Evolutionary conservation across 192 early-diverging fungal species (phyloP).

Genomic region (Rhizophagus prolifer): DNA sequence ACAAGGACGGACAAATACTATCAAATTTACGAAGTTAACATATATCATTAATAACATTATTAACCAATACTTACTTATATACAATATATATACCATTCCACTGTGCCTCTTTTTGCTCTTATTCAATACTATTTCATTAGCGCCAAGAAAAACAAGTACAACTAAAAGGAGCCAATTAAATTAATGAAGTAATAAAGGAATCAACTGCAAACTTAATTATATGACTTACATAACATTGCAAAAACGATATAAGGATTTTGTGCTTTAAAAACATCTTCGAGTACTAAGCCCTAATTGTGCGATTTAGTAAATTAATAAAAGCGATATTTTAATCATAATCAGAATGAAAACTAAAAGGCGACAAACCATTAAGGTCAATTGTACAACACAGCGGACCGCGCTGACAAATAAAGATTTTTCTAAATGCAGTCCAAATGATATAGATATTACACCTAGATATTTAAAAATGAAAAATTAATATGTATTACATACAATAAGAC

Average conservation of each 20-base stretch:
- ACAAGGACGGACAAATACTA: slow-evolving; percentile 53
- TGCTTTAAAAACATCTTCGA: slow-evolving; percentile 67
- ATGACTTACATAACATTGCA: slow-evolving; percentile 53
- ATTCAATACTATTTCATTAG: slow-evolving; percentile 71
- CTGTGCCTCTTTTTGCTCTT: slow-evolving; percentile 66
- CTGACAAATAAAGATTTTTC: slow-evolving; percentile 66
- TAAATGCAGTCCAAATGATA: slow-evolving; percentile 65
- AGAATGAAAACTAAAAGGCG: background rate
- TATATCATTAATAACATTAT: background rate
- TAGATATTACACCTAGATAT: slow-evolving; percentile 49
- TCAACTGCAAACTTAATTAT: background rate
- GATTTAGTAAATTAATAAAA: background rate
- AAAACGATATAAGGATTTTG: slow-evolving; percentile 61
- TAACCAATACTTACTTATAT: slow-evolving; percentile 25
- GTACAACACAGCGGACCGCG: slow-evolving; percentile 70
- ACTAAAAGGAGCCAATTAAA: slow-evolving; percentile 34
- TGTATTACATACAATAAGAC: background rate
- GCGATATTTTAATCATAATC: background rate
- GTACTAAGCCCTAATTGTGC: slow-evolving; percentile 51
- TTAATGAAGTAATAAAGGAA: background rate
- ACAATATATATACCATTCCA: slow-evolving; percentile 63
- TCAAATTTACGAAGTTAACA: slow-evolving; percentile 13
- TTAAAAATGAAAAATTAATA: background rate
- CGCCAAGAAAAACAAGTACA: slow-evolving; percentile 58
- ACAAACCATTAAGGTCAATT: slow-evolving; percentile 72